These are phyloP conservation scores for Astragalus membranaceus DNA, from an alignment of 306 rosid species.

Conservation along the genomic window DNA sequence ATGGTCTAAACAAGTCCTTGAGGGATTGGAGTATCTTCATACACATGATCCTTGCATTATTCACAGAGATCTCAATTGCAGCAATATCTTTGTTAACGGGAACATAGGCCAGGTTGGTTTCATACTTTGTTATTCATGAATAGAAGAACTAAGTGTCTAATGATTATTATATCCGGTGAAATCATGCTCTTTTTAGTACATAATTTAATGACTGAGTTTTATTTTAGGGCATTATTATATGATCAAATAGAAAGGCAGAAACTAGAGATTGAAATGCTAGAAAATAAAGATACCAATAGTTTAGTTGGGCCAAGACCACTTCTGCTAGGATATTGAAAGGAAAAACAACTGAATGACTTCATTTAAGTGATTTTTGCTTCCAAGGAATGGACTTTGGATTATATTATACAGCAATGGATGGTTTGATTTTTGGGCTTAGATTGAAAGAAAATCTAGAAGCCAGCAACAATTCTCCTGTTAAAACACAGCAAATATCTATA, in stretches of 20 bases:
- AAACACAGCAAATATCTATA: not conserved
- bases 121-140: not conserved
- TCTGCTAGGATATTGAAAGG: not conserved
- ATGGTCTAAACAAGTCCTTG: slow-evolving; percentile 90
- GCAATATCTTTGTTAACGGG: slow-evolving; percentile 88
- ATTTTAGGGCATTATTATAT: not conserved
- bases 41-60: slow-evolving; percentile 87
- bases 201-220: not conserved
- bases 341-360: not conserved
- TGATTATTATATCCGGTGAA: not conserved
- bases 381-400: not conserved
- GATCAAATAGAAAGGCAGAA: not conserved
- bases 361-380: not conserved
- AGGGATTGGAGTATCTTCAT: slow-evolving; percentile 87
- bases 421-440: not conserved
- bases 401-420: not conserved
- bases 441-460: not conserved
- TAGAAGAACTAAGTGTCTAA: not conserved
- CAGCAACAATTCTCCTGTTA: not conserved
- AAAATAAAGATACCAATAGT: not conserved
- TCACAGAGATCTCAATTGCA: slow-evolving; percentile 94
- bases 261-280: not conserved
- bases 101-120: slow-evolving; percentile 72
- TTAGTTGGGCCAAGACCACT: not conserved
- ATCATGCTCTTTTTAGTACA: not conserved